Conservation (phyloP, 345 rosid genomes). For the Erucastrum elatum region DNA sequence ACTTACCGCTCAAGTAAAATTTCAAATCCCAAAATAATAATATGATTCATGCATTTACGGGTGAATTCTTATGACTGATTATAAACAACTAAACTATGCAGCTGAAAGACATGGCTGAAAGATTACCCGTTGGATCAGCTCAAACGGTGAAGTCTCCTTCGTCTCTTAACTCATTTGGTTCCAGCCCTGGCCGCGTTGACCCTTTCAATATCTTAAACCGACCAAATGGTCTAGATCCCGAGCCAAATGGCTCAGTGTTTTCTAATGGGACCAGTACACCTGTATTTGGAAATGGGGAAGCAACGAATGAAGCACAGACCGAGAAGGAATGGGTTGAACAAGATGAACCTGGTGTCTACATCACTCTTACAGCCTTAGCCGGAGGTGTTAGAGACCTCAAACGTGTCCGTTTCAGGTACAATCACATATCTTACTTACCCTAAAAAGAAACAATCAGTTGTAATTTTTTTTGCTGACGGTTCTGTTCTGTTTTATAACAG, state of each 20-base stretch:
- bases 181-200: constrained; percentile 58
- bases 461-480: background rate
- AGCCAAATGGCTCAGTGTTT: constrained; percentile 44
- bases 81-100: constrained; percentile 31
- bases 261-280: constrained; percentile 57
- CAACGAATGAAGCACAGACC: background rate
- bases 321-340: constrained; percentile 97
- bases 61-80: background rate
- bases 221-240: constrained; percentile 50
- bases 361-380: constrained; percentile 80
- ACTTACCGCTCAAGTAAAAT: constrained; percentile 60
- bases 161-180: constrained; percentile 55
- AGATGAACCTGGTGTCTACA: constrained; percentile 96
- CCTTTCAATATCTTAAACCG: constrained; percentile 47
- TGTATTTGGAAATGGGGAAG: background rate
- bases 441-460: background rate
- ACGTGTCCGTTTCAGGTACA: constrained; percentile 97
- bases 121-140: constrained; percentile 69
- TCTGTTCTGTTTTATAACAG: constrained; percentile 44
- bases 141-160: constrained; percentile 54
- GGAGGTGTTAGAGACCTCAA: constrained; percentile 94
- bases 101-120: constrained; percentile 94
- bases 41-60: background rate
- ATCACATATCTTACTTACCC: background rate
- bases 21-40: background rate